Evolutionary conservation across 495 filamentous ascomycete genomes (phyloP), one percentile per base, ranked within the genome.

Genomic region (Trichoderma asperelloides): DNA sequence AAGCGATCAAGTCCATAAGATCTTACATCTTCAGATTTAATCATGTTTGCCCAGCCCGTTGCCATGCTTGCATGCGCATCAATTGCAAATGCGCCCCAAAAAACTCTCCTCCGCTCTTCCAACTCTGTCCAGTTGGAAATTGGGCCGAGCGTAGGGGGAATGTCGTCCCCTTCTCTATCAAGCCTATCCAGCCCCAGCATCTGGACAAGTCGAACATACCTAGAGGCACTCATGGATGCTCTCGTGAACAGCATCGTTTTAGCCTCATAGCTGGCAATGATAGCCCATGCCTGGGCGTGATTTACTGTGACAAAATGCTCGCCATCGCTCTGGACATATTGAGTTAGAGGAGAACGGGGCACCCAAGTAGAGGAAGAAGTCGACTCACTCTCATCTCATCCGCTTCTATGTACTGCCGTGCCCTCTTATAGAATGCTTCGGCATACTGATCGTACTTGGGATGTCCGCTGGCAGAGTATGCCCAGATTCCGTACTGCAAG

Each of bases 11-110:
- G 63, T 15, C 25, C 18, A 25, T 8, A 21, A 33, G 13, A 3
- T 11, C 74, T 65, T 70, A 77, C 80, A 57, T 81, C 76, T 43
- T 72, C 68, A 5, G 71, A 60, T 37, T 82, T 77, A 62, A 83
- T 77, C 28, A 82, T 64, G 33, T 71, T 73, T 8, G 81, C 78
- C 80, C 80, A 84, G 1, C 80, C 81, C 2, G 80, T 81, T 25
- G 78, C 80, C 57, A 81, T 77, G 65, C 73, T 77, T 23, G 73
- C 76, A 62, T 82, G 83, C 23, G 77, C 74, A 68, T 86, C 83
- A 28, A 85, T 77, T 27, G 76, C 76, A 60, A 83, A 85, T 1
- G 79, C 73, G 11, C 75, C 78, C 84, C 83, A 86, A 66, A 86
- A 85, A 5, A 79, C 67, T 12, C 84, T 68, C 8, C 84, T 74